Base-by-base conservation (phyloP, 352 stramenopile species). In the Globisporangium nagaii region DNA sequence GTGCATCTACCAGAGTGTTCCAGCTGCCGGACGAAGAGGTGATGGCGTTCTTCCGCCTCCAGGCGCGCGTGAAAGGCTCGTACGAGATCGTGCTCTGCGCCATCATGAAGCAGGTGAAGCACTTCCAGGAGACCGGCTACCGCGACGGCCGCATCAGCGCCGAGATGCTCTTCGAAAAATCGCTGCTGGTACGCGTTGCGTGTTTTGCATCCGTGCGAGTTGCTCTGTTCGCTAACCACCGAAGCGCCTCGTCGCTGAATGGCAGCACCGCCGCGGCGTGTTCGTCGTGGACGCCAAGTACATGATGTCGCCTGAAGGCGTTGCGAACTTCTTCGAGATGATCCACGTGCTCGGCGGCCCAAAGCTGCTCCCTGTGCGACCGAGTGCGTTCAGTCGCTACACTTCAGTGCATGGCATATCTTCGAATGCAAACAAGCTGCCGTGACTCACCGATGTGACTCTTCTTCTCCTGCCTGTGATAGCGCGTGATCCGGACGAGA, bases 111-210 rank as follows among this genome's bases (percentile, higher is more conserved):
- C 90, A 97, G 60, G 75, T 98, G n/a, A 84, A 89, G 7, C 80
- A 98, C 55, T 98, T 98, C 62, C 51, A 80, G 4, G 61, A 90
- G 4, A 98, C 94, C 11, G 76, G 82, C 11, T 98, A 97, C 70
- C 73, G 72, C 5, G 94, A 98, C 70, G 89, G 86, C 19, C 73
- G 87, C 42, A 79, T 84, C 24, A 53, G 65, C 7, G 64, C 69
- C 4, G 92, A 98, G 60, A 62, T 93, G 2, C 59, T 60, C 20
- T 88, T 90, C 49, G 84, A 95, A 48, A 57, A 78, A 13, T 67
- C 66, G 11, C 59, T 92, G 3, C 46, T 70, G 68, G 71, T 81
- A 55, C 13, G 59, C 25, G n/a, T 44, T 28, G 25, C 3, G 19
- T 19, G 7, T 5, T 30, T 37, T 49, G 17, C 12, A 31, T 41